Evolutionary conservation across 176 grass and related monocot genomes (phyloP), one percentile per base, ranked within the genome.

Genomic region (Musa troglodytarum): DNA sequence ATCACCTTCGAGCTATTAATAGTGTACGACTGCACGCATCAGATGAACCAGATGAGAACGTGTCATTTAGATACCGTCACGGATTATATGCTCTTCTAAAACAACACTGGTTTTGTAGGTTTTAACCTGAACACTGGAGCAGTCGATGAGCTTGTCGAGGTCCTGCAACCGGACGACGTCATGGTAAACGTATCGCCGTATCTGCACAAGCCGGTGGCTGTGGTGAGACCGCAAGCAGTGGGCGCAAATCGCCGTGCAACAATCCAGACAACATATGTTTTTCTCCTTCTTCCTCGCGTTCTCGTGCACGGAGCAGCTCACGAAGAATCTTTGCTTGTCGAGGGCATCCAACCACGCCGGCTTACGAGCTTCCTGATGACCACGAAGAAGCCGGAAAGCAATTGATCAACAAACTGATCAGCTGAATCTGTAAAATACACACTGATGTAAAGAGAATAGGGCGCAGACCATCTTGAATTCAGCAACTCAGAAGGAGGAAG

Each of bases 111-210:
- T 43, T 43, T 43, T 43, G 6, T 43, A 43, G 34, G 34, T 43
- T 43, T 8, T 20, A 19, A 78, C 76, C 76, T 78, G 76, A 12
- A 78, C 64, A 34, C 17, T 55, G 64, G 76, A 78, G 76, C 76
- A 78, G 76, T 78, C 76, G 50, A 78, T 68, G 15, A 78, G 76
- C 76, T 68, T 68, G n/a, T 66, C 76, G 17, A 78, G 76, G 63
- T 78, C 76, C 52, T 66, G 51, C 76, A 78, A 21, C 24, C 76
- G 63, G 2, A 78, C 51, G 8, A 78, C 76, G 1, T 78, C 76
- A 7, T 78, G 76, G 76, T 78, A 78, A 50, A 78, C 76, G 63
- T 78, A 78, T 22, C 76, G 76, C 23, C 76, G 63, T 11, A 78
- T 63, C 50, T 78, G 76, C 21, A 78, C 22, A 14, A 78, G 76